phyloP scores from a whole-genome alignment of 2,329 filamentous ascomycete species.

The Ophiobolus disseminans region DNA sequence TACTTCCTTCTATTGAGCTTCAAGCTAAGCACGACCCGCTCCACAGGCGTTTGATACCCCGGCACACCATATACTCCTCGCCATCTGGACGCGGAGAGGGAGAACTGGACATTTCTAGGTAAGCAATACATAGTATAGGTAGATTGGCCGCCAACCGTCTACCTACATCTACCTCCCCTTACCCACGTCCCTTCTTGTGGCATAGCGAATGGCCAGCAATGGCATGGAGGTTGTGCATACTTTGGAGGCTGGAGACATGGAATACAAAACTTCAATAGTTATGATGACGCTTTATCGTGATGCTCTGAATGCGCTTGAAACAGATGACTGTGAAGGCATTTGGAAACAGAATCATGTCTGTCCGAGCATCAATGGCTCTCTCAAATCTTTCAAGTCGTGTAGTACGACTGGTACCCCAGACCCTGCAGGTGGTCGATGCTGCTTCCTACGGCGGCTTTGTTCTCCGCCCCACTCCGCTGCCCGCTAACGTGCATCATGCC shows the following conservation, averaged over 20 bases:
- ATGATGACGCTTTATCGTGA: no score
- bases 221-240: no score
- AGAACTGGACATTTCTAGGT: not conserved
- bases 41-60: conserved; percentile 39
- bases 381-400: no score
- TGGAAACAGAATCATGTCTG: no score
- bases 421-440: not conserved
- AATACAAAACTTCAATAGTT: not conserved
- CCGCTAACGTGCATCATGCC: conserved; percentile 21
- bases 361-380: no score
- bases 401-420: no score
- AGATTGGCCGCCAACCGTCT: conserved; percentile 2
- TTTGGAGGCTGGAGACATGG: not conserved
- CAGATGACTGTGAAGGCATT: no score
- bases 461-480: conserved; percentile 11
- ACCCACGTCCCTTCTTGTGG: not conserved
- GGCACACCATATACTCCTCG: not conserved
- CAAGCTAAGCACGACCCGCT: conserved; percentile 30
- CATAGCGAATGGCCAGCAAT: not conserved
- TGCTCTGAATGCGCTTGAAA: no score
- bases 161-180: not conserved
- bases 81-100: not conserved
- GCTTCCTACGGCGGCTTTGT: conserved; percentile 5
- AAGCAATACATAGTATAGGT: conserved; percentile 1
- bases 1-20: conserved; percentile 12